Evolutionary conservation across 129 eudicot species (phyloP), one percentile per base, ranked within the genome.

Genomic region (Arctium minus): DNA sequence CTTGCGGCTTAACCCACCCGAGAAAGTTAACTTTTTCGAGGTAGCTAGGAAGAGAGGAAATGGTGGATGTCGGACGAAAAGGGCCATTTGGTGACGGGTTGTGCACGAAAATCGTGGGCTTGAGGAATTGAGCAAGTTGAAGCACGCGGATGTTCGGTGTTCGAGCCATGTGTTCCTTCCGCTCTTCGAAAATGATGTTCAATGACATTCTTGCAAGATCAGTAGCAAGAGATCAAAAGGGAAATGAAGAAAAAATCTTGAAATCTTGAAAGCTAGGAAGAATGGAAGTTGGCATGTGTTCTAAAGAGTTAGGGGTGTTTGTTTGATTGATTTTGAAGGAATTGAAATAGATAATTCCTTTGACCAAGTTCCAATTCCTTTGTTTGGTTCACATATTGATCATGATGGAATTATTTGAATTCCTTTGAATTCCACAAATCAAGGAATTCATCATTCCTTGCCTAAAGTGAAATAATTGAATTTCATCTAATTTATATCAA

Each of bases 1-100:
- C n/a, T 37, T 79, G 82, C 15, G 88, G 91, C 6, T 27, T 17
- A 36, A 50, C 30, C 83, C 72, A 71, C 36, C 83, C 78, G 1
- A 0, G 1, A 53, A 35, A 80, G 36, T 53, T 35, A 18, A 80
- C 29, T 46, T 31, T 50, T 71, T 50, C 72, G 36, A 81, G 79
- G 46, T 12, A 12, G 9, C 37, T 9, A 3, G 70, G 56, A 64
- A 36, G 30, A 36, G 31, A 1, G 29, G 78, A 56, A 35, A 37
- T 27, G 30, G 73, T 72, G 62, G 79, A 81, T 17, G 53, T 13
- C 13, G 79, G 64, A 53, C 8, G 31, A 53, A 73, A 15, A 27
- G 84, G 79, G 76, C 39, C 79, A 3, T 38, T 8, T 70, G 67
- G 40, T 17, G 40, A 35, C 30, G 32, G 22, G 64, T 6, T 56